phyloP scores from a whole-genome alignment of 1,139 yeast species.

The Hemisphaericaspora subhashii region DNA sequence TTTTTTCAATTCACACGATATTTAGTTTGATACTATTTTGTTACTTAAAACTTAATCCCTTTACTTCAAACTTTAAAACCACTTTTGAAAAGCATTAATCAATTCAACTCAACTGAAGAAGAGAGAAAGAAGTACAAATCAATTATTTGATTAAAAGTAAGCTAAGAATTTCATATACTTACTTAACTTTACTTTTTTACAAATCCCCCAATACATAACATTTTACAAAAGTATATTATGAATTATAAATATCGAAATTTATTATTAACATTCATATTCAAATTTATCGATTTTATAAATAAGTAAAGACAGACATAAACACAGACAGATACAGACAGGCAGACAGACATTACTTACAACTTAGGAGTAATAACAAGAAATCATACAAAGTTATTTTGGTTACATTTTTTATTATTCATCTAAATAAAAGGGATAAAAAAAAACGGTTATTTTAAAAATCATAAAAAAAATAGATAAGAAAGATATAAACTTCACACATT shows the following conservation, averaged over 20 bases:
- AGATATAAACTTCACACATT: background rate
- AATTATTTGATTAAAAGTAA: background rate
- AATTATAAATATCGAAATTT: slow-evolving; percentile 1
- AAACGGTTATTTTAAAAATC: no score
- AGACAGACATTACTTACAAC: no score
- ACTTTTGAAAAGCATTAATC: background rate
- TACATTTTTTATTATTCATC: no score
- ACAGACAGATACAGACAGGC: background rate
- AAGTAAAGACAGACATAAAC: background rate
- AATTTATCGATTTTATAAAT: slow-evolving; percentile 2
- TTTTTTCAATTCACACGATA: background rate
- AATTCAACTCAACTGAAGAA: background rate
- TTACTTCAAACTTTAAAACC: no score
- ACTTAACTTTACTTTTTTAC: background rate
- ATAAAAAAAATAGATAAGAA: background rate
- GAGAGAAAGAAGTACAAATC: no score
- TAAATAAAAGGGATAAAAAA: background rate
- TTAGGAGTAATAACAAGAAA: no score
- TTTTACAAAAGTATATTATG: background rate
- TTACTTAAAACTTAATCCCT: background rate
- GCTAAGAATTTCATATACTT: background rate
- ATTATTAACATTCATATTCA: slow-evolving; percentile 3
- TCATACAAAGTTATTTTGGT: no score
- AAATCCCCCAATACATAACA: background rate
- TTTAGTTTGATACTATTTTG: background rate